phyloP scores from a whole-genome alignment of 1,139 yeast species.

The Candida dubliniensis region DNA sequence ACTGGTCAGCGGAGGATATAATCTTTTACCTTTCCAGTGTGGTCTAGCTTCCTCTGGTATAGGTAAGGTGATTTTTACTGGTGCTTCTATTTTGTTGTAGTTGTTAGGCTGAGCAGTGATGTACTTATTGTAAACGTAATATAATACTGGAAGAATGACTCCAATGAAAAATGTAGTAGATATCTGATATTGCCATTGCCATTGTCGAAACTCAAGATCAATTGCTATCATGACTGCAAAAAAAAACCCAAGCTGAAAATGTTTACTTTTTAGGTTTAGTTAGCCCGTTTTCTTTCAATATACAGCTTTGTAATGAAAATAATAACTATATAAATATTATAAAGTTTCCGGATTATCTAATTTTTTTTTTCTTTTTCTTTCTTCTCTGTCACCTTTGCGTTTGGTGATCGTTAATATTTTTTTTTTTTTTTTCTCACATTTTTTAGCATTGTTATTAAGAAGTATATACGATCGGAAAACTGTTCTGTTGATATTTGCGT shows the following conservation, averaged over 20 bases:
- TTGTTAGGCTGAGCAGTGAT: constrained; percentile 41
- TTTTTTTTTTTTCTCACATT: too few relatives aligned
- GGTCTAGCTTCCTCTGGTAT: constrained; percentile 84
- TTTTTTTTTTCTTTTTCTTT: too few relatives aligned
- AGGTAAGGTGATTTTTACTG: constrained; percentile 52
- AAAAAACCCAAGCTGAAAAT: background rate
- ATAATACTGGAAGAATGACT: constrained; percentile 40
- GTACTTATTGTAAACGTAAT: constrained; percentile 39
- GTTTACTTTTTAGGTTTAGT: background rate
- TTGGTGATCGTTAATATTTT: too few relatives aligned
- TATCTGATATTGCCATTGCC: constrained; percentile 51
- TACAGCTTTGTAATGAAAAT: too few relatives aligned
- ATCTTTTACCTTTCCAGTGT: constrained; percentile 88
- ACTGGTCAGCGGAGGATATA: constrained; percentile 56
- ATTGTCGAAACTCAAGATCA: constrained; percentile 41
- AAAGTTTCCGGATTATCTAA: too few relatives aligned
- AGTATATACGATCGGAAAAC: too few relatives aligned
- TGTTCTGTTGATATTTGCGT: too few relatives aligned
- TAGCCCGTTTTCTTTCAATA: background rate
- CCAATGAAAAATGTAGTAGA: constrained; percentile 47
- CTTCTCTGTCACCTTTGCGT: too few relatives aligned
- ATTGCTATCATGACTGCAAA: constrained; percentile 39
- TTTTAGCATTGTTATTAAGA: too few relatives aligned
- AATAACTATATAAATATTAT: too few relatives aligned
- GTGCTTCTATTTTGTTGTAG: constrained; percentile 46